These are phyloP conservation scores for Gossypium gossypioides DNA, from an alignment of 441 rosid genomes.

Conservation along the genomic window DNA sequence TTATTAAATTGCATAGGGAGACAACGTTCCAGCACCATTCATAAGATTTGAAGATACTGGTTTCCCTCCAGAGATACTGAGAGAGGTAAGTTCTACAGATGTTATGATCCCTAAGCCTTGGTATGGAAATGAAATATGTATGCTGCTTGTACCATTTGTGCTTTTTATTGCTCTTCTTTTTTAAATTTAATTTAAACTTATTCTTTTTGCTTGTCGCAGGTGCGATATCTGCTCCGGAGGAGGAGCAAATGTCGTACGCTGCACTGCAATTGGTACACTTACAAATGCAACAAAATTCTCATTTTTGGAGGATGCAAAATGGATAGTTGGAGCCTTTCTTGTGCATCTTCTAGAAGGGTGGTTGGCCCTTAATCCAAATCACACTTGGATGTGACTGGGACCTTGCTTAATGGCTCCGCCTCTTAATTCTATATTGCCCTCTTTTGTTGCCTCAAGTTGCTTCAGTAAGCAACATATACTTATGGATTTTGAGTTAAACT, in stretches of 20 bases:
- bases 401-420: conserved; percentile 58
- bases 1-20: conserved; percentile 52
- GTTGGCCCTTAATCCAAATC: conserved; percentile 66
- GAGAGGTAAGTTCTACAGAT: conserved; percentile 54
- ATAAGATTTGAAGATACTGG: conserved; percentile 85
- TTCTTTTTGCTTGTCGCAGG: conserved; percentile 75
- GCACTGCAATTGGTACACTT: conserved; percentile 67
- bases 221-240: conserved; percentile 91
- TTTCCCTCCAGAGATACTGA: conserved; percentile 80
- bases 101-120: conserved; percentile 13
- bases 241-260: conserved; percentile 95
- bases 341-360: conserved; percentile 64
- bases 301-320: conserved; percentile 81
- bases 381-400: conserved; percentile 65
- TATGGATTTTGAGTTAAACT: conserved; percentile 25
- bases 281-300: conserved; percentile 53
- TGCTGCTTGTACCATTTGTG: conserved; percentile 20
- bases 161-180: conserved; percentile 12
- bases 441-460: conserved; percentile 72
- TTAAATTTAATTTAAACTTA: conserved; percentile 35
- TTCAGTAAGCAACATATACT: conserved; percentile 65
- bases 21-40: conserved; percentile 74
- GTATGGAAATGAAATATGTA: conserved; percentile 18
- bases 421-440: conserved; percentile 60
- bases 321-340: conserved; percentile 68